These are phyloP conservation scores for Apophysomyces elegans DNA, from an alignment of 371 early-diverging fungal species.

Conservation along the genomic window DNA sequence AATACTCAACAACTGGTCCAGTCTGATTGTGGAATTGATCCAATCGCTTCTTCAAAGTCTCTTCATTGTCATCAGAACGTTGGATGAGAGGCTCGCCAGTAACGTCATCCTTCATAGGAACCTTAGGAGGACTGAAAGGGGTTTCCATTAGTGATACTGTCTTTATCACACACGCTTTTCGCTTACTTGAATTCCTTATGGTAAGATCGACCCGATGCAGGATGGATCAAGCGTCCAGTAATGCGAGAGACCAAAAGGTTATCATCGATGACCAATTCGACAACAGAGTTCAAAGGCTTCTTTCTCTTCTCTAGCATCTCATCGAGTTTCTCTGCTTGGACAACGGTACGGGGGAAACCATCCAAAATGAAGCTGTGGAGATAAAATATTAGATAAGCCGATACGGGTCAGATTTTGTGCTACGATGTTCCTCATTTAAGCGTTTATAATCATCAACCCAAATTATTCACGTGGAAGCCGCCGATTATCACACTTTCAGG, in stretches of 20 bases:
- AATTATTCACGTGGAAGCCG: conserved; percentile 12
- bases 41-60: conserved; percentile 92
- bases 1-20: conserved; percentile 96
- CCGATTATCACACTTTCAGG: background rate
- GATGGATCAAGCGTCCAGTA: conserved; percentile 95
- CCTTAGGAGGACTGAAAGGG: conserved; percentile 85
- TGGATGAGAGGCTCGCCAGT: conserved; percentile 98
- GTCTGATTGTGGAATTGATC: conserved; percentile 96
- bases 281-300: conserved; percentile 87
- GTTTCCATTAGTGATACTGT: background rate
- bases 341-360: conserved; percentile 99
- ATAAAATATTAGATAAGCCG: conserved; percentile 12
- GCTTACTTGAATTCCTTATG: conserved; percentile 90
- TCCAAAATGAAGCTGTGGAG: conserved; percentile 94
- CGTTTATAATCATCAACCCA: background rate
- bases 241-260: conserved; percentile 92
- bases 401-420: conserved; percentile 8
- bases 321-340: conserved; percentile 98
- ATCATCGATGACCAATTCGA: conserved; percentile 96
- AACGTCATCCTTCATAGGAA: conserved; percentile 88
- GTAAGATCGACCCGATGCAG: conserved; percentile 95
- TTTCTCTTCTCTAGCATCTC: conserved; percentile 86
- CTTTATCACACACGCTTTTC: background rate
- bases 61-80: conserved; percentile 98
- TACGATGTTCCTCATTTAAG: background rate